phyloP scores from a whole-genome alignment of 106 monocot species.

The Hemerocallis citrina region DNA sequence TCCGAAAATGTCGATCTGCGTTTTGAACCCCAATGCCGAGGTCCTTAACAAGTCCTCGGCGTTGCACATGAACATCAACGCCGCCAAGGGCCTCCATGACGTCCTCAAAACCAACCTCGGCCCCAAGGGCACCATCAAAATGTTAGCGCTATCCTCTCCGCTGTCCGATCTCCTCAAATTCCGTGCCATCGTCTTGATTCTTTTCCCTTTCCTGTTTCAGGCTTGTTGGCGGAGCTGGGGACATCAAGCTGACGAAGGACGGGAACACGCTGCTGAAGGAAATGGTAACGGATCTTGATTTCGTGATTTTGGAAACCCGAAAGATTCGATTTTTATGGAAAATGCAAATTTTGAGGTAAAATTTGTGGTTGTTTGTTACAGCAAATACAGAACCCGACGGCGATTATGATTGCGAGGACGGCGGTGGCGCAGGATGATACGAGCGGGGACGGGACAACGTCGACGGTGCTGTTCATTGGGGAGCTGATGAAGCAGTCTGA shows the following conservation, averaged over 20 bases:
- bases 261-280: constrained; percentile 95
- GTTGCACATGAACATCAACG: constrained; percentile 96
- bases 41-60: constrained; percentile 96
- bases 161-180: too few species aligned
- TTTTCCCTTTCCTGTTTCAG: constrained; percentile 10
- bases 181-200: not conserved
- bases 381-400: constrained; percentile 97
- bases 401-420: constrained; percentile 92
- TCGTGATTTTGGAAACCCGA: too few species aligned
- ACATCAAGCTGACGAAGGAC: constrained; percentile 92
- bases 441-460: constrained; percentile 87
- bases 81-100: constrained; percentile 91
- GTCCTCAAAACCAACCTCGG: constrained; percentile 97
- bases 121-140: constrained; percentile 97
- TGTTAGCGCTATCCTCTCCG: constrained; percentile 31
- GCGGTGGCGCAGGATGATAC: constrained; percentile 90
- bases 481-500: constrained; percentile 98
- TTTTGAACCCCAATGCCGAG: constrained; percentile 90
- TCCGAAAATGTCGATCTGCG: constrained; percentile 76
- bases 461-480: constrained; percentile 90
- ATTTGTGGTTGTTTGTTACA: constrained; percentile 4
- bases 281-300: constrained; percentile 57
- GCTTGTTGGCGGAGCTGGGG: constrained; percentile 90
- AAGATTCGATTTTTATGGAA: not conserved
- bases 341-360: not conserved